Evolutionary conservation across 169 alveolate species (phyloP), one percentile per base, ranked within the genome.

Genomic region (Plasmodium sp.): DNA sequence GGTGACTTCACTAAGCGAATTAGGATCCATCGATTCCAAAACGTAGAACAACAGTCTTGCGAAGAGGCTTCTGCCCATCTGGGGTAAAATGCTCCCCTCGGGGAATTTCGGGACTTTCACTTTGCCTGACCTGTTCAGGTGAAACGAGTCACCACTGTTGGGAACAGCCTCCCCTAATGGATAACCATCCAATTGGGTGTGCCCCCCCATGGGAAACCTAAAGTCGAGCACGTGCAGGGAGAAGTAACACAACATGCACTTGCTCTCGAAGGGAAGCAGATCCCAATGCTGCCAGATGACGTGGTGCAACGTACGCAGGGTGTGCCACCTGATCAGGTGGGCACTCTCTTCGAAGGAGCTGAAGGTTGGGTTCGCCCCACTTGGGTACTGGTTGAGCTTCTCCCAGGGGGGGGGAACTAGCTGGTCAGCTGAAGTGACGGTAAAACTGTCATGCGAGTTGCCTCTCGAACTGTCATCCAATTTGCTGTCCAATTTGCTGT

Each of bases 201-300:
- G 0, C 27, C 84, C n/a, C 14, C 31, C 41, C 72, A 80, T 34
- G 6, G 91, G 91, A 5, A 4, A 90, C 27, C 80, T 18, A 14
- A 62, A 81, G 33, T 80, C 58, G 16, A 75, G 84, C 22, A 90
- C 51, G 58, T 80, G 73, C 51, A 81, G 22, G 12, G 79, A 67
- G 33, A 90, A 90, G 83, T 81, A 90, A 16, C 84, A 90, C 27
- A 90, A 31, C 51, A 80, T 41, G 48, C 84, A 90, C 54, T 81
- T 90, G 48, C 71, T 39, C 22, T 79, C 84, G 22, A 90, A 90
- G 18, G 51, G 31, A n/a, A 90, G 48, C 27, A 80, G 12, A 10
- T 90, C 84, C 36, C 62, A 45, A 90, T 90, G 94, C 39, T 90
- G 92, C 67, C 12, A 6, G 43, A 90, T 27, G 16, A 43, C 73